Percentiles rank a stretch among this genome's conserved stretches.
Conservation (phyloP, 768 basidiomycete genomes). For the Tulasnella sp. region DNA sequence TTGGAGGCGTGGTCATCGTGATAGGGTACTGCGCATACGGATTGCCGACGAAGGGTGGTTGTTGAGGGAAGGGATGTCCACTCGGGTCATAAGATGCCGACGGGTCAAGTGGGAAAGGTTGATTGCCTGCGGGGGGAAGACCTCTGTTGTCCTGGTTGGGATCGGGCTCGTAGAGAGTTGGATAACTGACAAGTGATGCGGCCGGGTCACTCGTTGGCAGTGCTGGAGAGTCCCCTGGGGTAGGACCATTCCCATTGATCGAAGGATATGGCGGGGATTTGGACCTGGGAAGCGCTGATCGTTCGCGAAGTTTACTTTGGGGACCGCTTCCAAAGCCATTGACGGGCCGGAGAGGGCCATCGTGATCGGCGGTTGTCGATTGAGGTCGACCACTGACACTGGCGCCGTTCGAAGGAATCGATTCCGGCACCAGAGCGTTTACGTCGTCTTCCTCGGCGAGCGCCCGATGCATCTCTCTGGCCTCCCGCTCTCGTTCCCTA, state of each 20-base stretch:
- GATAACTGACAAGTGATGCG: conserved; percentile 55
- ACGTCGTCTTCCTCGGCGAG: conserved; percentile 11
- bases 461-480: conserved; percentile 1
- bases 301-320: conserved; percentile 30
- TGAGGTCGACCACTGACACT: too few relatives aligned
- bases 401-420: conserved; percentile 24
- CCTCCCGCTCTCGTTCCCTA: conserved; percentile 13
- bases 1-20: background rate
- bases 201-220: conserved; percentile 35
- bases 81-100: background rate
- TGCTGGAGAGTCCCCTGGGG: too few relatives aligned
- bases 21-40: conserved; percentile 1
- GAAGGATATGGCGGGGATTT: conserved; percentile 68
- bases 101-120: background rate
- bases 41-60: background rate
- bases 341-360: conserved; percentile 51
- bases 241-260: conserved; percentile 42
- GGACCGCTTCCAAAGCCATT: conserved; percentile 36
- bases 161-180: conserved; percentile 55
- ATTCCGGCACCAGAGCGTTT: background rate
- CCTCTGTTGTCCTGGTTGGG: conserved; percentile 9
- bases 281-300: conserved; percentile 21
- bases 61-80: background rate
- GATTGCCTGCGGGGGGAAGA: background rate
- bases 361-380: too few relatives aligned